Base-by-base conservation (phyloP, 352 stramenopile species). In the Phytophthora syringae region DNA sequence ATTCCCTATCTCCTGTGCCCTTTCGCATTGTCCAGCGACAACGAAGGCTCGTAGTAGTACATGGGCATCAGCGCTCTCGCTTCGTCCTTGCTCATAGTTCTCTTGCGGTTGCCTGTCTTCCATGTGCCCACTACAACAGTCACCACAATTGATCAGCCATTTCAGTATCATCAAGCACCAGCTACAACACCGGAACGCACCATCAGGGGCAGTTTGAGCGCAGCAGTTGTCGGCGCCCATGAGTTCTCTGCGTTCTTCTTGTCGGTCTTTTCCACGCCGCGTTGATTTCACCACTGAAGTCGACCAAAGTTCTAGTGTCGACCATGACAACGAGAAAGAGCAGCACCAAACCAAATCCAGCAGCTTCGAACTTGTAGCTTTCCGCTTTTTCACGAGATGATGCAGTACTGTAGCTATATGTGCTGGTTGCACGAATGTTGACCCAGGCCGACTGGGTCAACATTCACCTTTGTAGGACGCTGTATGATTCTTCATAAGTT, bases 141-240 rank as follows among this genome's bases (percentile, higher is more conserved):
- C 28, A 52, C 16, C 28, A 32, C 27, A 22, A 21, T 42, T 3
- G 7, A 59, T 4, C 9, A 34, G 6, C 27, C 21, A 2, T 7
- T 22, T 58, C 32, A 61, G 39, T 32, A 7, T 10, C 13, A 7
- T 22, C 24, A 55, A 24, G 25, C 18, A 51, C 5, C 9, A 9
- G 9, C 43, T 49, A 25, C 53, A 59, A 45, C 52, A 60, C 30
- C 32, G n/a, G 51, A 71, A 37, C 50, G 43, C 52, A 79, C 74
- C 56, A 48, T 72, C 63, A 5, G 67, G 53, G n/a, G 60, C 2
- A 45, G 67, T 68, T 55, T 82, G 74, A 44, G 67, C 70, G 40
- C 74, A 82, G 50, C 74, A 82, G 60, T 79, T 76, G 30, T 72
- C 61, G 13, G 60, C 61, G 45, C 68, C 58, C 68, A 77, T 77